Percentiles rank a stretch among this genome's conserved stretches.
Evolutionary conservation across 1,284 basidiomycete genomes (phyloP).

Genomic region (Ceratobasidium sp.): DNA sequence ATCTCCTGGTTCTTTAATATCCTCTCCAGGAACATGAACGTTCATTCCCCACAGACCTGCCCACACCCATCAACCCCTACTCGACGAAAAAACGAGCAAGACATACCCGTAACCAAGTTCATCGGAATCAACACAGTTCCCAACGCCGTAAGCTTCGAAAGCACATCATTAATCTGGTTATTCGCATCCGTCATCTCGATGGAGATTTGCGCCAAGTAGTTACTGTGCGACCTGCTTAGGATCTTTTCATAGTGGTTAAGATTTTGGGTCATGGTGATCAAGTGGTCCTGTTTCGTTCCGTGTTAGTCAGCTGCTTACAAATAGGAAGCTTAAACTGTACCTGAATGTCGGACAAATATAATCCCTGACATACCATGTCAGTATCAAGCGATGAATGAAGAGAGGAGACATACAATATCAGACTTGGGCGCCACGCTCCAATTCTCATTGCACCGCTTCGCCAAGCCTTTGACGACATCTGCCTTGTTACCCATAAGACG

Average conservation of each 20-base stretch:
- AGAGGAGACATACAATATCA: slow-evolving; percentile 75
- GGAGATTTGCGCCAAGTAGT: slow-evolving; percentile 96
- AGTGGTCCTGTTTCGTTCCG: slow-evolving; percentile 70
- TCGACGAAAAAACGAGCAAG: slow-evolving; percentile 20
- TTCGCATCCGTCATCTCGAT: slow-evolving; percentile 99
- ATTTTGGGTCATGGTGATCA: slow-evolving; percentile 99
- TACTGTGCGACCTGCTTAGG: slow-evolving; percentile 97
- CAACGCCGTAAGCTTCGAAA: slow-evolving; percentile 96
- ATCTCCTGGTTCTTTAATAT: slow-evolving; percentile 52
- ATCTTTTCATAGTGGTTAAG: slow-evolving; percentile 99
- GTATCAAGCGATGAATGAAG: slow-evolving; percentile 8
- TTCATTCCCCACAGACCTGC: slow-evolving; percentile 87
- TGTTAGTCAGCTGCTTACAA: slow-evolving; percentile 5
- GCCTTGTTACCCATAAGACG: slow-evolving; percentile 99
- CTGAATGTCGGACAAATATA: slow-evolving; percentile 93
- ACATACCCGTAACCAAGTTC: slow-evolving; percentile 87
- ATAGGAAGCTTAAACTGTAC: slow-evolving; percentile 47
- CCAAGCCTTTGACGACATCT: slow-evolving; percentile 97
- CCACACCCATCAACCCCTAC: not conserved
- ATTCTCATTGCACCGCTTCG: slow-evolving; percentile 98
- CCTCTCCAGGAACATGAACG: slow-evolving; percentile 88
- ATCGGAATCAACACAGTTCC: slow-evolving; percentile 97
- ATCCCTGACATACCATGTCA: slow-evolving; percentile 60
- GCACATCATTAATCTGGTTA: slow-evolving; percentile 99
- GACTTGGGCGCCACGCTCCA: slow-evolving; percentile 98